Conservation (phyloP, 75 land plant species). For the Cupressus sempervirens region DNA sequence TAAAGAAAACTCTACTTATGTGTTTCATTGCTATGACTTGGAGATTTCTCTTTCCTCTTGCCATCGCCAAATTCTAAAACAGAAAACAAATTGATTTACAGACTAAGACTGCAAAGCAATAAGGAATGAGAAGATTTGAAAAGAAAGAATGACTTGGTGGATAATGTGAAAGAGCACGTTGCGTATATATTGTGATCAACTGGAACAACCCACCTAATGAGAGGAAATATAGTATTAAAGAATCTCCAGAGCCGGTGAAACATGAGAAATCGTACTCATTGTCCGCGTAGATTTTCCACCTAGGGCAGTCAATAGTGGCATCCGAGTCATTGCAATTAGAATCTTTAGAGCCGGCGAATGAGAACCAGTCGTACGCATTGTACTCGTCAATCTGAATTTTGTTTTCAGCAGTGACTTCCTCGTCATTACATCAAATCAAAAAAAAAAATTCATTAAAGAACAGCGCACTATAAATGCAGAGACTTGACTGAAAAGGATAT, state of each 20-base stretch:
- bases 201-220: neutral
- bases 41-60: constrained; percentile 20
- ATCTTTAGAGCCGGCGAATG: too few species aligned
- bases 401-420: neutral
- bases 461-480: neutral
- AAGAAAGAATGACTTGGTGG: neutral
- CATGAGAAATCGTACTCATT: too few species aligned
- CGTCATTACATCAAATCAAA: neutral
- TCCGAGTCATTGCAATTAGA: too few species aligned
- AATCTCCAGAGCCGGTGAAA: too few species aligned
- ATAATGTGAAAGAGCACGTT: too few species aligned
- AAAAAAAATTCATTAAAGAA: too few species aligned
- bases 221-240: neutral
- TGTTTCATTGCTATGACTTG: constrained; percentile 37
- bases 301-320: too few species aligned
- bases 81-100: too few species aligned
- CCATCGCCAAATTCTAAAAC: neutral
- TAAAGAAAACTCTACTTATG: neutral
- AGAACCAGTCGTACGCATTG: too few species aligned
- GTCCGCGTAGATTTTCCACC: too few species aligned
- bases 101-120: neutral
- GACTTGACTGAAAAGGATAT: neutral
- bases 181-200: neutral
- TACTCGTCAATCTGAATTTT: too few species aligned
- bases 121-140: neutral